Evolutionary conservation across 1,284 basidiomycete species (phyloP).

Genomic region (Marasmius sp.): DNA sequence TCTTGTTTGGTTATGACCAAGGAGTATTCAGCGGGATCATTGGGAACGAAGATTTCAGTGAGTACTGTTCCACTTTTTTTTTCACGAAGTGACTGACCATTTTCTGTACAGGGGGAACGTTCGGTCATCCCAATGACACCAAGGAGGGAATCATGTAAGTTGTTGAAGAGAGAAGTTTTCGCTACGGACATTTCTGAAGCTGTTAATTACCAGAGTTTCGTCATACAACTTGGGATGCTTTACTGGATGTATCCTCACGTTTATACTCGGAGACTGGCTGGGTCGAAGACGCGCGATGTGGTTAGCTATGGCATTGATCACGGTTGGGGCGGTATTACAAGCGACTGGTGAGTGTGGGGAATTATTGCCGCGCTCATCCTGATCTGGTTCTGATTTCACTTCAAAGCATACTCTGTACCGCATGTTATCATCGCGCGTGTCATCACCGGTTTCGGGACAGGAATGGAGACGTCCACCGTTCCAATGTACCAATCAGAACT

Average conservation of each 20-base stretch:
- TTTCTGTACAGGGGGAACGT: background rate
- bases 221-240: constrained; percentile 10
- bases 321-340: constrained; percentile 6
- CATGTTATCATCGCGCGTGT: constrained; percentile 9
- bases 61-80: background rate
- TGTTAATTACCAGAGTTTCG: background rate
- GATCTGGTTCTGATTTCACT: too few species aligned
- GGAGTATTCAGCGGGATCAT: constrained; percentile 6
- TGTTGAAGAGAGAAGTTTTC: background rate
- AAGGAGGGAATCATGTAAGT: constrained; percentile 5
- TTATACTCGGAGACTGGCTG: constrained; percentile 8
- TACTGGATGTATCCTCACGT: constrained; percentile 3
- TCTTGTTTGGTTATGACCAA: constrained; percentile 6
- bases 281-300: constrained; percentile 5
- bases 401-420: background rate
- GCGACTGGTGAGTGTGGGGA: background rate
- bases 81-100: background rate
- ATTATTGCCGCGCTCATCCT: background rate
- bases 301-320: constrained; percentile 5
- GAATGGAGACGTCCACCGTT: constrained; percentile 8
- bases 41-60: constrained; percentile 6
- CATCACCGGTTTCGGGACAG: constrained; percentile 8
- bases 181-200: background rate
- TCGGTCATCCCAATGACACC: constrained; percentile 5
- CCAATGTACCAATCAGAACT: constrained; percentile 10